Conservation (phyloP, 2,329 filamentous ascomycete species). For the Scytalidium sp. region DNA sequence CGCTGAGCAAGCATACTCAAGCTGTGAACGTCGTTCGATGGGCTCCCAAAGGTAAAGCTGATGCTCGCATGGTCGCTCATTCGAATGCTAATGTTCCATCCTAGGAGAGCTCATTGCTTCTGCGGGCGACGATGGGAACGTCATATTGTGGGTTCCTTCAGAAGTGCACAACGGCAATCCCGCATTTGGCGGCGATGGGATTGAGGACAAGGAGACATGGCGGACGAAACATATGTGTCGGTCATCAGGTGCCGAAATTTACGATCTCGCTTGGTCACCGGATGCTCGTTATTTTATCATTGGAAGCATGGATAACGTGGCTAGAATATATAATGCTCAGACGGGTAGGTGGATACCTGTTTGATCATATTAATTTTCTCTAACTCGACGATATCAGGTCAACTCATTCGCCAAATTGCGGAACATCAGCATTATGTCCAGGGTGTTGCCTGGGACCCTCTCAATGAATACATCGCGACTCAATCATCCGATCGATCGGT, state of each 20-base stretch:
- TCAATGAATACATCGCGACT: constrained; percentile 97
- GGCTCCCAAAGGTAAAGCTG: constrained; percentile 76
- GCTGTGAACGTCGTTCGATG: constrained; percentile 98
- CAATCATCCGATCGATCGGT: constrained; percentile 98
- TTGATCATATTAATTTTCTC: no score
- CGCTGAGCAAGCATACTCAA: constrained; percentile 89
- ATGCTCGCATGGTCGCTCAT: neutral
- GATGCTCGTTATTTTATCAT: constrained; percentile 96
- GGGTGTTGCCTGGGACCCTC: constrained; percentile 95
- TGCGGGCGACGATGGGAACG: constrained; percentile 95
- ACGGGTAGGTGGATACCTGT: constrained; percentile 57
- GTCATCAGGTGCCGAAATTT: constrained; percentile 92
- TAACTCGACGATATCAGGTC: constrained; percentile 36
- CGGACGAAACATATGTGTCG: constrained; percentile 97
- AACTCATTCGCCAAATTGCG: constrained; percentile 84
- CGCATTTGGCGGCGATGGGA: constrained; percentile 75
- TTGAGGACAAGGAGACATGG: constrained; percentile 96
- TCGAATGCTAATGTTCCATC: constrained; percentile 7
- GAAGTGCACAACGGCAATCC: constrained; percentile 63
- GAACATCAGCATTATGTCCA: constrained; percentile 99
- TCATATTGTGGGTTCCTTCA: constrained; percentile 91
- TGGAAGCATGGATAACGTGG: constrained; percentile 98
- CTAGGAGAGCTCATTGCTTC: constrained; percentile 89
- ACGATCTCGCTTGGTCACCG: constrained; percentile 98
- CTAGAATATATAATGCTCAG: constrained; percentile 91